These are phyloP conservation scores for Calonectria hongkongensis DNA, from an alignment of 2,329 filamentous ascomycete species.

Conservation along the genomic window DNA sequence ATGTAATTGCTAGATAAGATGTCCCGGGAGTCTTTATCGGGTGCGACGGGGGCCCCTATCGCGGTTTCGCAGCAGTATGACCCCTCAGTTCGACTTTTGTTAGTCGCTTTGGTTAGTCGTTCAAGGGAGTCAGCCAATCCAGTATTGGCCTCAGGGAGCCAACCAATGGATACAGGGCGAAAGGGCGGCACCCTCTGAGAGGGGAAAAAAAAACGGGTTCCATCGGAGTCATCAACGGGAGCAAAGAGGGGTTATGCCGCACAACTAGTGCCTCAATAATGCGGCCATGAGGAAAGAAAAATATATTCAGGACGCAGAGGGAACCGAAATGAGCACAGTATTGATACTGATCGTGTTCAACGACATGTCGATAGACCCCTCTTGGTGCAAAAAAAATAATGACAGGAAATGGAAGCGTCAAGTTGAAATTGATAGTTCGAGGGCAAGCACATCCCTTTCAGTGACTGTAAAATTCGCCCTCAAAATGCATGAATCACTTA, in stretches of 20 bases:
- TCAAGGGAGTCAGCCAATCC: slow-evolving; percentile 45
- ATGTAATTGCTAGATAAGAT: slow-evolving; percentile 22
- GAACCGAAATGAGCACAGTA: background rate
- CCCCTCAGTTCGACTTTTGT: slow-evolving; percentile 7
- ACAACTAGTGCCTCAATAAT: slow-evolving; percentile 24
- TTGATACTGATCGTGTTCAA: background rate
- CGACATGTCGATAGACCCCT: background rate
- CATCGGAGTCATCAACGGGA: slow-evolving; percentile 42
- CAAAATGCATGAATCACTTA: slow-evolving; percentile 19
- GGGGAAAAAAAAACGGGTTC: slow-evolving; percentile 43
- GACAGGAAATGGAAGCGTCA: background rate
- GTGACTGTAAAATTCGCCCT: slow-evolving; percentile 27
- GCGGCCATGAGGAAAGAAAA: background rate
- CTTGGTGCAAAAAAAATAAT: background rate
- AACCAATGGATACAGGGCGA: slow-evolving; percentile 28
- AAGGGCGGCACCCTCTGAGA: slow-evolving; percentile 28
- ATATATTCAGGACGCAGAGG: background rate
- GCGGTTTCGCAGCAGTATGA: background rate
- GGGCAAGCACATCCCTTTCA: slow-evolving; percentile 20
- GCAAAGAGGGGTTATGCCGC: slow-evolving; percentile 31
- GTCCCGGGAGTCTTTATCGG: slow-evolving; percentile 11
- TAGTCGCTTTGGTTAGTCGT: slow-evolving; percentile 28
- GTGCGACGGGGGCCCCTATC: slow-evolving; percentile 36
- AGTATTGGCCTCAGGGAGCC: slow-evolving; percentile 39
- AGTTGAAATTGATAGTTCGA: background rate